Conservation (phyloP, 129 eudicot species). For the Flaveria linearis region DNA sequence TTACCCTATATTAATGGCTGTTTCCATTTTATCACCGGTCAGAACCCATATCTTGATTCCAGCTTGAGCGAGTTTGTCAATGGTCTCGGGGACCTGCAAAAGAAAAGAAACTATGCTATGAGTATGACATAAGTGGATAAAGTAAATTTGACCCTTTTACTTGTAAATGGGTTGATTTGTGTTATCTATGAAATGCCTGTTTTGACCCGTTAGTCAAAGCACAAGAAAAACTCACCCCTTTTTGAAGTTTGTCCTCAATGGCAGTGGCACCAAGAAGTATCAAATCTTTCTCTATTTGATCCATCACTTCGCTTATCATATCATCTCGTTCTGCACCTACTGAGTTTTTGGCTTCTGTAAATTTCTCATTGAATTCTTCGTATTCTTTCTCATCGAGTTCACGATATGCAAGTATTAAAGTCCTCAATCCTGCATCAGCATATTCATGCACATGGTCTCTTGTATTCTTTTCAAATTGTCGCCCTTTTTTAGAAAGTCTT, state of each 20-base stretch:
- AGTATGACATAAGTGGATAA: not conserved
- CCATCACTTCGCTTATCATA: constrained; percentile 47
- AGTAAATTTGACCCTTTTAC: constrained; percentile 7
- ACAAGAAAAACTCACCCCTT: constrained; percentile 47
- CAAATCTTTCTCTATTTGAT: constrained; percentile 57
- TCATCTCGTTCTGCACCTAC: constrained; percentile 57
- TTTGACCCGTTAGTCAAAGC: not conserved
- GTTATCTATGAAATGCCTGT: not conserved
- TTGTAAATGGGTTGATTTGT: not conserved
- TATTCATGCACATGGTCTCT: constrained; percentile 59
- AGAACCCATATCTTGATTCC: constrained; percentile 71
- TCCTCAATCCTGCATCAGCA: constrained; percentile 67
- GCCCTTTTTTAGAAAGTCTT: not conserved
- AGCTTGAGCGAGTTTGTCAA: constrained; percentile 72
- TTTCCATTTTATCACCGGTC: constrained; percentile 66
- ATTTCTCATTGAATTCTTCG: constrained; percentile 39
- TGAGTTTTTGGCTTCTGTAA: constrained; percentile 50
- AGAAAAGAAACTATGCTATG: constrained; percentile 9
- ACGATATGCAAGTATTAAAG: constrained; percentile 65
- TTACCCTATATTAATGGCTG: constrained; percentile 68
- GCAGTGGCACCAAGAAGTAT: constrained; percentile 81
- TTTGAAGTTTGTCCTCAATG: constrained; percentile 70
- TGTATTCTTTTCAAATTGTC: constrained; percentile 39
- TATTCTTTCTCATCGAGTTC: constrained; percentile 54
- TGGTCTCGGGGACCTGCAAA: constrained; percentile 62